Base-by-base conservation (phyloP, 495 filamentous ascomycete species). In the Staphylotrichum tortipilum region DNA sequence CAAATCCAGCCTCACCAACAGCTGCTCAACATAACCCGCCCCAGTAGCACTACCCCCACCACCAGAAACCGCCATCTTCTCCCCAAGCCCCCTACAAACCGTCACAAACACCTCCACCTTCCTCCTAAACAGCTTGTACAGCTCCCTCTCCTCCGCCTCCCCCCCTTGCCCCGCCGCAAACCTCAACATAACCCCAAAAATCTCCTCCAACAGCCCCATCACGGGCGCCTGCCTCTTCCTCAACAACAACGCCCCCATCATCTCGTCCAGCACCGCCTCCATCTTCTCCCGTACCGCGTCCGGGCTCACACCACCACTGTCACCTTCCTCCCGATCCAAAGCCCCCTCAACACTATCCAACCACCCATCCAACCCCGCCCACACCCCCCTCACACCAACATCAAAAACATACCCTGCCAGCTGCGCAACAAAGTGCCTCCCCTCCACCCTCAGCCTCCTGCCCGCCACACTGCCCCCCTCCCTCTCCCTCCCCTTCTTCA, bases 351-450 rank as follows among this genome's bases (percentile, higher is more conserved):
- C 76, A 2, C 65, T 70, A 6, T 77, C 71, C 9, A 95, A 70
- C 47, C 79, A 83, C 1, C 60, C 52, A 54, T 86, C 78, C 47
- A 95, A 90, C 2, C 67, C 68, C 23, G 59, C 62, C 89, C 91
- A 95, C 1, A 78, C 79, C 4, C 72, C 74, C 8, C 73, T 75
- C 35, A 98, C 78, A 3, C 82, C 88, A 1, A 81, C 75, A 28
- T 89, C 84, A 49, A 89, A 88, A 60, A 88, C 83, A 57, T 95
- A 88, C 4, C 77, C 70, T 28, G 78, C 76, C 1, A 94, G 55
- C 8, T 79, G 75, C 7, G 74, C 66, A 19, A 92, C 72, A 52
- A 95, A 90, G 58, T 92, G 82, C 31, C 86, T 80, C 0, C 87
- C 82, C 53, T 94, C 85, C 28, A 84, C 72, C 11, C 80, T 71